Conservation (phyloP, 805 yeast species). For the Candida ovalis region DNA sequence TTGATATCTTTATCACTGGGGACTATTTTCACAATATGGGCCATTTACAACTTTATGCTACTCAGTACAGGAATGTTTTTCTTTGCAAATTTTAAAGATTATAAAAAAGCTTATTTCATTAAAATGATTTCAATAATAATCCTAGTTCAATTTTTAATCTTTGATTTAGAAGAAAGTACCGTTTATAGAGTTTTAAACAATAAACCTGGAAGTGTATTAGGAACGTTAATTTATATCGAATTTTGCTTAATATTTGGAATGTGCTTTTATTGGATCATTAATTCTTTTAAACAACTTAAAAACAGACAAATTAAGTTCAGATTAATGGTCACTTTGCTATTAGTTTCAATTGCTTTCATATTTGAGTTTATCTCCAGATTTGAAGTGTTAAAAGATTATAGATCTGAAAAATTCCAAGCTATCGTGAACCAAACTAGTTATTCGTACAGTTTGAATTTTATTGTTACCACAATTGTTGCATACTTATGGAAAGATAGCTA, state of each 20-base stretch:
- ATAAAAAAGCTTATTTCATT: constrained; percentile 14
- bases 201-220: constrained; percentile 15
- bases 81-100: constrained; percentile 15
- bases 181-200: constrained; percentile 28
- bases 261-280: constrained; percentile 14
- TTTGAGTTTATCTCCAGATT: constrained; percentile 17
- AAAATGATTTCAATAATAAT: constrained; percentile 19
- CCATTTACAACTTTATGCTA: constrained; percentile 29
- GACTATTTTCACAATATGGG: constrained; percentile 29
- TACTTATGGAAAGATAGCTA: constrained; percentile 26
- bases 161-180: constrained; percentile 28
- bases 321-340: constrained; percentile 13
- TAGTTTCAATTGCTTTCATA: constrained; percentile 17
- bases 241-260: constrained; percentile 15
- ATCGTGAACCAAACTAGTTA: constrained; percentile 21
- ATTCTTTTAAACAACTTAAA: constrained; percentile 20
- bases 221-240: constrained; percentile 23
- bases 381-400: constrained; percentile 13
- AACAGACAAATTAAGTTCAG: constrained; percentile 14
- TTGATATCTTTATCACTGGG: constrained; percentile 19
- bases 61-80: constrained; percentile 27
- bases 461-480: constrained; percentile 20
- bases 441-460: constrained; percentile 22
- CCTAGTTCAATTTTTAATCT: constrained; percentile 25
- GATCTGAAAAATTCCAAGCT: constrained; percentile 8